Evolutionary conservation across 2,329 filamentous ascomycete genomes (phyloP), one percentile per base, ranked within the genome.

Genomic region (Verticillium dahliae): DNA sequence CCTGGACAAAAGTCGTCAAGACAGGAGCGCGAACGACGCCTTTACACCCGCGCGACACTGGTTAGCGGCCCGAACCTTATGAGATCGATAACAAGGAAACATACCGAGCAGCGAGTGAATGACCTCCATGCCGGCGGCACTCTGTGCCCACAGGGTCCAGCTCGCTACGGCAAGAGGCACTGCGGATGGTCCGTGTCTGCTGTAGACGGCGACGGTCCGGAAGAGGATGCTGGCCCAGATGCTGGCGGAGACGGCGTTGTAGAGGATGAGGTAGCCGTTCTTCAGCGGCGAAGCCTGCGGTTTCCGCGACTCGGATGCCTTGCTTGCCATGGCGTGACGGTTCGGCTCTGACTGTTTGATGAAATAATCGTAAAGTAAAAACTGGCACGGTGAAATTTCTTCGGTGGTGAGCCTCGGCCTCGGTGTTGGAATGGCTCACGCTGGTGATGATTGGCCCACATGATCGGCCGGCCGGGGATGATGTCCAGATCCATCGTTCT

Each of bases 1-100:
- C 93, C 76, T 99, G 95, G 86, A 97, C 92, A 50, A 85, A 75
- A 2, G 95, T 98, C 3, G 95, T 98, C 68, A 89, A 68, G 68
- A 97, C 74, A 1, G 94, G 92, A 1, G 94, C 89, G 70, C 93
- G 87, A 58, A 98, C 94, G 69, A 98, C 74, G 62, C 91, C 91
- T 93, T 56, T 11, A 15, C 2, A 4, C 9, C 5, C n/a, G 33
- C 7, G 56, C n/a, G 18, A 14, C 11, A 34, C 38, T 60, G 35
- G 59, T 35, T 33, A 31, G 18, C 3, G 34, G 15, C 38, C 7
- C 15, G 13, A 45, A 15, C 13, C 39, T 45, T 13, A 9, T 13
- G 18, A 45, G 15, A 45, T 4, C 14, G 27, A 27, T n/a, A 6
- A 4, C 10, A 6, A 3, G 60, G 50, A 39, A n/a, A 22, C 80